Evolutionary conservation across 2,329 filamentous ascomycete species (phyloP).

Genomic region (Graphiopsis chlorocephala): DNA sequence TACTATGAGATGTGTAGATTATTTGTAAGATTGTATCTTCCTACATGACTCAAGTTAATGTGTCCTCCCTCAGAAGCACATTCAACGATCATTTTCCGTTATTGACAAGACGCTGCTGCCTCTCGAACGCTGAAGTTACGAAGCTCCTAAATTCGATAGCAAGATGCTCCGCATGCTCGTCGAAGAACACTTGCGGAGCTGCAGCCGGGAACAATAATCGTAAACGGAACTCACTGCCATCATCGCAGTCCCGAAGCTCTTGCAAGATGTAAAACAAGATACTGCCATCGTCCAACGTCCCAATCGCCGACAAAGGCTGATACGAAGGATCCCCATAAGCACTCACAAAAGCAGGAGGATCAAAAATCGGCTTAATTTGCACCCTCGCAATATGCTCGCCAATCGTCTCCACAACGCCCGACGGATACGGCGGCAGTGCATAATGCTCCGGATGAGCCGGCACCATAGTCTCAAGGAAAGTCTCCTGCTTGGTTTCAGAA

Average conservation of each 20-base stretch:
- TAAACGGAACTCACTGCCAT: neutral
- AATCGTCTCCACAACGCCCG: neutral
- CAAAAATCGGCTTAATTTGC: neutral
- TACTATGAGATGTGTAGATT: neutral
- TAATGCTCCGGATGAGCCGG: neutral
- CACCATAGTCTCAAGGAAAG: conserved; percentile 4
- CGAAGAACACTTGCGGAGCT: neutral
- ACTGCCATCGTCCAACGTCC: neutral
- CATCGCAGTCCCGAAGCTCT: neutral
- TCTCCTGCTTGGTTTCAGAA: neutral
- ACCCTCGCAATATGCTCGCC: conserved; percentile 2
- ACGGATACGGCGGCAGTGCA: neutral
- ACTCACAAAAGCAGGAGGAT: neutral
- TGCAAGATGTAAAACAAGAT: neutral
- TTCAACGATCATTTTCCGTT: neutral
- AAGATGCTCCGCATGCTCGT: neutral
- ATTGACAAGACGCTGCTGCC: neutral
- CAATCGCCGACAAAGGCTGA: neutral
- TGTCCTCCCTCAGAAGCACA: too few relatives aligned
- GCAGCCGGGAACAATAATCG: neutral
- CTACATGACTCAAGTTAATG: too few relatives aligned
- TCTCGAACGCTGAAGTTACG: neutral
- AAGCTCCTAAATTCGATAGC: neutral
- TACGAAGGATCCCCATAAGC: neutral
- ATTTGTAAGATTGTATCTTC: neutral